Evolutionary conservation across 2,329 filamentous ascomycete species (phyloP), one percentile per base, ranked within the genome.

Genomic region (Neofusicoccum parvum): DNA sequence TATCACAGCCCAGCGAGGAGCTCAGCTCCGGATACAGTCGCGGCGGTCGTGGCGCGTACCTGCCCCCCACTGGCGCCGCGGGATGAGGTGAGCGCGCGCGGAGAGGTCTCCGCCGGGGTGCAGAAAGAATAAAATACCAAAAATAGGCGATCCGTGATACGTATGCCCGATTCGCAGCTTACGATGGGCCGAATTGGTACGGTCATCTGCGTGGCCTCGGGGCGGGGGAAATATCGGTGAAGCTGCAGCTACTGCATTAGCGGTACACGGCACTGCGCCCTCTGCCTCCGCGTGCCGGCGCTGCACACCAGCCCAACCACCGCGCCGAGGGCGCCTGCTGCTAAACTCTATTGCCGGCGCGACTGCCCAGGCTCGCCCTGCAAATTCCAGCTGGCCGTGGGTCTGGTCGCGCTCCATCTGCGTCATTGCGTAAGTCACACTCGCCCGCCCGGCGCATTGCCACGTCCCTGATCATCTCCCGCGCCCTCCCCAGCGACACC

Each of bases 201-300:
- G 41, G 54, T 59, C 54, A 59, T 59, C 41, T 46, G 54, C 27
- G 36, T 20, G 41, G 14, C 36, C 17, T 46, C 39, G n/a, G 7
- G 41, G 54, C 54, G 54, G 54, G 41, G 23, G 54, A 46, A 59
- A 59, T 59, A 59, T 59, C 54, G 54, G 54, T 59, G 54, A 34
- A 45, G 39, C 23, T 34, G 54, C 54, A 59, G 41, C 54, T 36
- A 59, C 41, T 14, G 27, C 54, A 23, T 59, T 59, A 59, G 54
- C 23, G 54, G 54, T 59, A 36, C 34, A 17, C 54, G 54, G 54
- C 41, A 34, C 45, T 59, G 54, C 54, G 53, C 53, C 54, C 34
- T 10, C 14, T 15, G 11, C 54, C 15, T 59, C 54, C 54, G 54
- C 23, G 36, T 46, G 39, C 54, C 54, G 43, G 32, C 27, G 27